Evolutionary conservation across 2,329 filamentous ascomycete genomes (phyloP).

Genomic region (Plectosphaerella sp.): DNA sequence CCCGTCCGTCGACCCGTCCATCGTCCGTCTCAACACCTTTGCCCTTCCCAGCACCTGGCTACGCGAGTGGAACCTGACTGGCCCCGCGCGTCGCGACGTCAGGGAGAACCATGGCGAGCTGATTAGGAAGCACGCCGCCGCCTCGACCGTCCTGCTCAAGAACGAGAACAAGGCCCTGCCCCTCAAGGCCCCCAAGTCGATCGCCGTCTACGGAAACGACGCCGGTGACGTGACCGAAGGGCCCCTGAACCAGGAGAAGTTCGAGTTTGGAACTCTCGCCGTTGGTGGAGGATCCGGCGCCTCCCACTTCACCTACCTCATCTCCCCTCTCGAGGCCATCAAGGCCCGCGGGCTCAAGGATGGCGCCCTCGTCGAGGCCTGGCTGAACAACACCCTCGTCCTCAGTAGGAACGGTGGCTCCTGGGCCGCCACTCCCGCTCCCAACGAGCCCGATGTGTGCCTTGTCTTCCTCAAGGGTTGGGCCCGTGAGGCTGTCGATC

Average conservation of each 20-base stretch:
- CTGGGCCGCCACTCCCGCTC: conserved; percentile 26
- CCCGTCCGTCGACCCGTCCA: conserved; percentile 70
- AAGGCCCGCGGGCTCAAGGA: conserved; percentile 58
- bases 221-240: conserved; percentile 72
- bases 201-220: conserved; percentile 79
- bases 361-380: conserved; percentile 56
- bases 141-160: conserved; percentile 85
- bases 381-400: conserved; percentile 61
- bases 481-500: conserved; percentile 77
- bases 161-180: conserved; percentile 70
- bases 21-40: conserved; percentile 28
- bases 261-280: conserved; percentile 51
- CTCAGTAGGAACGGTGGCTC: conserved; percentile 61
- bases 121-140: conserved; percentile 73
- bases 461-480: conserved; percentile 89
- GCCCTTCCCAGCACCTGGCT: conserved; percentile 58
- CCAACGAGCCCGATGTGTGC: conserved; percentile 57
- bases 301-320: conserved; percentile 68
- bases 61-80: conserved; percentile 66
- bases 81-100: conserved; percentile 60
- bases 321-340: conserved; percentile 69
- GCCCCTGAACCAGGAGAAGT: conserved; percentile 52
- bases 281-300: conserved; percentile 80
- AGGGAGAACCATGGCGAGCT: conserved; percentile 65
- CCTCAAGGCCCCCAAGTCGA: conserved; percentile 68